Conservation (phyloP, 306 rosid species). For the Parietaria judaica region DNA sequence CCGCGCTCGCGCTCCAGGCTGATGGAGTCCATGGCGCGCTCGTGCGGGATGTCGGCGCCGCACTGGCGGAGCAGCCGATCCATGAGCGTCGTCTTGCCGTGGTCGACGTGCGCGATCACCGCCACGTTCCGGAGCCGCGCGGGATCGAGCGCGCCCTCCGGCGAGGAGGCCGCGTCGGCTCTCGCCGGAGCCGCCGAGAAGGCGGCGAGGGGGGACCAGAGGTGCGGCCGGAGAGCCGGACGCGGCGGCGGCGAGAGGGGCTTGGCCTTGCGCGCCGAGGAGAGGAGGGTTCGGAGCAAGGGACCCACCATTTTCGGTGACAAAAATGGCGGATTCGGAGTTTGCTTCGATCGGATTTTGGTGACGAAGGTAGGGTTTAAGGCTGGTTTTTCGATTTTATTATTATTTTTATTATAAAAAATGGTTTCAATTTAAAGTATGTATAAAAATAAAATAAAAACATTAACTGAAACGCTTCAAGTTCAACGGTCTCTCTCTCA, state of each 20-base stretch:
- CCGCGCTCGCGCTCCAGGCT: conserved; percentile 95
- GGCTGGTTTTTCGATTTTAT: not conserved
- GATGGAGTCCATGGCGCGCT: conserved; percentile 90
- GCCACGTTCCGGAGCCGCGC: conserved; percentile 88
- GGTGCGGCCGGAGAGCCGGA: conserved; percentile 12
- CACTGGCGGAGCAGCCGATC: conserved; percentile 98
- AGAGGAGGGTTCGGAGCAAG: conserved; percentile 64
- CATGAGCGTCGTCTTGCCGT: conserved; percentile 98
- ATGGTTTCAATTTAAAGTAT: too few species aligned
- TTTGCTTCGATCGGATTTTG: not conserved
- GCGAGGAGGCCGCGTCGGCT: conserved; percentile 27
- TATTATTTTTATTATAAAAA: too few species aligned
- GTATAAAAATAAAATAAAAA: too few species aligned
- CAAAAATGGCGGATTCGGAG: conserved; percentile 21
- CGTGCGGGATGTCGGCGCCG: conserved; percentile 94
- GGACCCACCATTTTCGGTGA: conserved; percentile 59
- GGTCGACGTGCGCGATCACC: conserved; percentile 94
- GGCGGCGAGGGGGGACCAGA: conserved; percentile 19
- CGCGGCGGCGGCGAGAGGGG: conserved; percentile 28
- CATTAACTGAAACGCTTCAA: too few species aligned
- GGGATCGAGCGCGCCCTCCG: conserved; percentile 39
- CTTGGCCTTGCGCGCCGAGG: conserved; percentile 42
- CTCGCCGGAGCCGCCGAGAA: conserved; percentile 48
- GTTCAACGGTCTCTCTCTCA: too few species aligned
- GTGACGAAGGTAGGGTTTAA: not conserved